Evolutionary conservation across 2,329 filamentous ascomycete genomes (phyloP).

Genomic region (Thielaviopsis ethacetica): DNA sequence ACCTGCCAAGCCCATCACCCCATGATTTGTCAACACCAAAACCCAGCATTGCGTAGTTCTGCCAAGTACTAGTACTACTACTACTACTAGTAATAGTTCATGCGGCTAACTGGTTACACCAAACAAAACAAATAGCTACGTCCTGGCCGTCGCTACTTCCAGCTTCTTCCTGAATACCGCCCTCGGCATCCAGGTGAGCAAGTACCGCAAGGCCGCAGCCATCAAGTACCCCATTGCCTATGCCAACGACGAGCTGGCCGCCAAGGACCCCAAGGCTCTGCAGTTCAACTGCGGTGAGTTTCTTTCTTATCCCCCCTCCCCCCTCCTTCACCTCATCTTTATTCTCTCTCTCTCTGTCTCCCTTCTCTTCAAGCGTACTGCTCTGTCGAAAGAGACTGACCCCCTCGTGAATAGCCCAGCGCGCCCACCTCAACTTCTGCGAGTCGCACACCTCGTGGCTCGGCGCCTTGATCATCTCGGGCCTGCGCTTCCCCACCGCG

Average conservation of each 20-base stretch:
- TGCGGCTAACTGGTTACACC: not conserved
- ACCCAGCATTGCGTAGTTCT: too few relatives aligned
- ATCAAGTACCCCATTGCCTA: slow-evolving; percentile 42
- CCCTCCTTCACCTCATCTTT: too few relatives aligned
- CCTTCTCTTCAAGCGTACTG: not conserved
- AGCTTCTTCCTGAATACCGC: slow-evolving; percentile 41
- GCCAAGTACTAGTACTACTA: not conserved
- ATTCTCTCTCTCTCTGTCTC: too few relatives aligned
- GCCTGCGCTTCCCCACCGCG: slow-evolving; percentile 35
- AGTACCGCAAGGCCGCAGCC: slow-evolving; percentile 34
- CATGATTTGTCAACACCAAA: not conserved
- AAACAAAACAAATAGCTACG: slow-evolving; percentile 32
- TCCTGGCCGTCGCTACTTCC: slow-evolving; percentile 39
- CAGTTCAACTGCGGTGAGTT: slow-evolving; percentile 45
- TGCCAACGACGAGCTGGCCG: slow-evolving; percentile 35
- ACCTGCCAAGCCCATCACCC: too few relatives aligned
- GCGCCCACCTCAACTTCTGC: slow-evolving; percentile 45
- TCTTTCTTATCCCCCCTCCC: not conserved
- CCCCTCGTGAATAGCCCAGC: slow-evolving; percentile 28
- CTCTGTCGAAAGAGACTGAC: not conserved
- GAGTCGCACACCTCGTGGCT: slow-evolving; percentile 43
- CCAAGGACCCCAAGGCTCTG: slow-evolving; percentile 35
- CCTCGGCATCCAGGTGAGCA: slow-evolving; percentile 31
- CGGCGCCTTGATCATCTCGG: slow-evolving; percentile 35
- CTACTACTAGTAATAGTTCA: not conserved